These are phyloP conservation scores for Plasmodium cynomolgi DNA, from an alignment of 169 alveolate genomes.

Conservation along the genomic window DNA sequence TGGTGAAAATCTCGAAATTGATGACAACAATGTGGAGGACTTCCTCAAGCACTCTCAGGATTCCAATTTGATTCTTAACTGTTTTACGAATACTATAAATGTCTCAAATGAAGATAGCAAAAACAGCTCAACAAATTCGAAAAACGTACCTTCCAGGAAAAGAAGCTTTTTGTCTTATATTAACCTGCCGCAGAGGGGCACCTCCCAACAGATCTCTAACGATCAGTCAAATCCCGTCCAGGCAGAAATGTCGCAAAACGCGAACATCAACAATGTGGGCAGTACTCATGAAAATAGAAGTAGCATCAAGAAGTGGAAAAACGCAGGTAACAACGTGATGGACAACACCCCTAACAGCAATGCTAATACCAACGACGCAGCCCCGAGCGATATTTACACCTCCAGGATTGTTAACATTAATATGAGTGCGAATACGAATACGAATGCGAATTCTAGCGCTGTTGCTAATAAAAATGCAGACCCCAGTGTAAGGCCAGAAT, in stretches of 20 bases:
- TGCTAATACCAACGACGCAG: not conserved
- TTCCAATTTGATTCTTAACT: conserved; percentile 16
- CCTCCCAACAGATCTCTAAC: not conserved
- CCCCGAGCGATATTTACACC: not conserved
- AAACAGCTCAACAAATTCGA: not conserved
- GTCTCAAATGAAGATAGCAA: not conserved
- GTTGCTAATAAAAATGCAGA: not conserved
- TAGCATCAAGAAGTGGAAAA: not conserved
- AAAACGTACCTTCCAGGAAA: not conserved
- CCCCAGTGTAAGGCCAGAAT: not conserved
- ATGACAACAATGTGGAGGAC: conserved; percentile 26
- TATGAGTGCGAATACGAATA: not conserved
- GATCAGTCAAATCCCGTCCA: not conserved
- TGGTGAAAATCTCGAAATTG: not conserved
- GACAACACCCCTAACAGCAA: not conserved
- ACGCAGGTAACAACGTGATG: not conserved
- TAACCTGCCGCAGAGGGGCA: not conserved
- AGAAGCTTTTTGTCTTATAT: not conserved
- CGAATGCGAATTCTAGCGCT: not conserved
- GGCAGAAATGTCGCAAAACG: not conserved
- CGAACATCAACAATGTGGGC: not conserved
- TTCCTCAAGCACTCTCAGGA: conserved; percentile 22
- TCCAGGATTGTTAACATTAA: conserved; percentile 17
- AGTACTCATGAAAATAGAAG: not conserved
- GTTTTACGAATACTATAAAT: not conserved